Evolutionary conservation across 2,329 filamentous ascomycete genomes (phyloP).

Genomic region (Cercospora beticola): DNA sequence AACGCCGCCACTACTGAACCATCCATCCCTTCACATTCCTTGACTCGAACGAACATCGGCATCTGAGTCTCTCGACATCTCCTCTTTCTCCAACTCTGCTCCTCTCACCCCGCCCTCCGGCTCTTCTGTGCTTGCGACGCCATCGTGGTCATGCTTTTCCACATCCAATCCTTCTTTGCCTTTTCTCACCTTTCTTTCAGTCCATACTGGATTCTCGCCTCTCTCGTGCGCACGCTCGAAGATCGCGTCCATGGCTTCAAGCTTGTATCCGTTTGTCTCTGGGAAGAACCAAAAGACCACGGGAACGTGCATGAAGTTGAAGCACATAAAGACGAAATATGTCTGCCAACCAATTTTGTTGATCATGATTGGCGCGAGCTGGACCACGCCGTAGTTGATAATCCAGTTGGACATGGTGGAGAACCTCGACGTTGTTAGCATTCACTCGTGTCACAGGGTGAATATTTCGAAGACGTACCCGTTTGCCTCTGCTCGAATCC

Average conservation of each 20-base stretch:
- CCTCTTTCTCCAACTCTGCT: conserved; percentile 21
- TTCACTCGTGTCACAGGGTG: neutral
- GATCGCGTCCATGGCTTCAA: conserved; percentile 32
- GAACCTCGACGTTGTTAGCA: conserved; percentile 28
- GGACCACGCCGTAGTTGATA: conserved; percentile 26
- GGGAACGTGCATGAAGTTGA: conserved; percentile 23
- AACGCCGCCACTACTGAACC: neutral
- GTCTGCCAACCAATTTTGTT: conserved; percentile 51
- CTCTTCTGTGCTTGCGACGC: conserved; percentile 13
- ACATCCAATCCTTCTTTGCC: conserved; percentile 25
- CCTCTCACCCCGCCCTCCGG: conserved; percentile 20
- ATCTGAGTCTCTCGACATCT: conserved; percentile 11
- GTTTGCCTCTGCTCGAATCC: conserved; percentile 56
- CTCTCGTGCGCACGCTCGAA: conserved; percentile 33
- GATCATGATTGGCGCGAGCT: conserved; percentile 48
- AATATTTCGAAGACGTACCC: conserved; percentile 43
- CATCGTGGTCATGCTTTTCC: conserved; percentile 19
- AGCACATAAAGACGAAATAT: conserved; percentile 51
- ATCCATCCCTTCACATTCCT: neutral
- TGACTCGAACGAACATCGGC: conserved; percentile 10
- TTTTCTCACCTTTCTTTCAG: conserved; percentile 29
- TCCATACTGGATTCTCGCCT: conserved; percentile 33
- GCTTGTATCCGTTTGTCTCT: conserved; percentile 29
- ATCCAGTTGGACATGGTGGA: conserved; percentile 52
- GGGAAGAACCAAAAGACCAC: conserved; percentile 26